A percentile compares a stretch with the other conserved stretches of the same genome.
Conservation (phyloP, 768 basidiomycete species). For the Dictyophora rubrovolvata region DNA sequence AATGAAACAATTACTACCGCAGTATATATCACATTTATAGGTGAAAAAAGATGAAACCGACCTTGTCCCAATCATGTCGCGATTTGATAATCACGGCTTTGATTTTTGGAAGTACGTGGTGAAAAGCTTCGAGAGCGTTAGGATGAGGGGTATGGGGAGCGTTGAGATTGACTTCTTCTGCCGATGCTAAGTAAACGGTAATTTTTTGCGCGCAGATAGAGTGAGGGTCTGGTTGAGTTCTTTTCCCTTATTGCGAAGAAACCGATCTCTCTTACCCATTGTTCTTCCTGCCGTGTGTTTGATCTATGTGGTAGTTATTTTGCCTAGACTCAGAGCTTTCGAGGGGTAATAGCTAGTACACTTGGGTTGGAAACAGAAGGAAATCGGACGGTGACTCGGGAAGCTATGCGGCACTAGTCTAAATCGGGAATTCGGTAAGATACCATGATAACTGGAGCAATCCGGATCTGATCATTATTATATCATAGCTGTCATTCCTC, state of each 20-base stretch:
- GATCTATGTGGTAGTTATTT: too few species aligned
- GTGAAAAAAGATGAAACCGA: slow-evolving; percentile 25
- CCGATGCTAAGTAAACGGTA: slow-evolving; percentile 33
- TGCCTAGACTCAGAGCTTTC: too few species aligned
- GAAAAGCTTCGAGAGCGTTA: slow-evolving; percentile 60
- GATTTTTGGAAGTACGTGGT: slow-evolving; percentile 40
- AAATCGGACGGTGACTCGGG: too few species aligned
- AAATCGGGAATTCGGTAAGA: too few species aligned
- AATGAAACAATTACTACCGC: neutral
- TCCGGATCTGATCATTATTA: neutral
- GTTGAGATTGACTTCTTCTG: slow-evolving; percentile 47
- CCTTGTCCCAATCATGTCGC: slow-evolving; percentile 60
- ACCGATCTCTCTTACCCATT: too few species aligned
- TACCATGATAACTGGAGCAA: neutral
- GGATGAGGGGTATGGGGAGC: slow-evolving; percentile 46
- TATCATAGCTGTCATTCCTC: neutral
- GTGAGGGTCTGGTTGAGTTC: too few species aligned
- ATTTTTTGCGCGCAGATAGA: neutral
- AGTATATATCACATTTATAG: neutral
- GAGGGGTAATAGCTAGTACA: too few species aligned
- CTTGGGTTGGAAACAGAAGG: too few species aligned
- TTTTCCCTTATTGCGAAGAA: too few species aligned
- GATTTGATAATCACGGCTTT: slow-evolving; percentile 58
- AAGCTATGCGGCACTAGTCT: too few species aligned
- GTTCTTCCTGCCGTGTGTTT: too few species aligned